Evolutionary conservation across 2,329 filamentous ascomycete genomes (phyloP), one percentile per base, ranked within the genome.

Genomic region (Lachnum nothofagi): DNA sequence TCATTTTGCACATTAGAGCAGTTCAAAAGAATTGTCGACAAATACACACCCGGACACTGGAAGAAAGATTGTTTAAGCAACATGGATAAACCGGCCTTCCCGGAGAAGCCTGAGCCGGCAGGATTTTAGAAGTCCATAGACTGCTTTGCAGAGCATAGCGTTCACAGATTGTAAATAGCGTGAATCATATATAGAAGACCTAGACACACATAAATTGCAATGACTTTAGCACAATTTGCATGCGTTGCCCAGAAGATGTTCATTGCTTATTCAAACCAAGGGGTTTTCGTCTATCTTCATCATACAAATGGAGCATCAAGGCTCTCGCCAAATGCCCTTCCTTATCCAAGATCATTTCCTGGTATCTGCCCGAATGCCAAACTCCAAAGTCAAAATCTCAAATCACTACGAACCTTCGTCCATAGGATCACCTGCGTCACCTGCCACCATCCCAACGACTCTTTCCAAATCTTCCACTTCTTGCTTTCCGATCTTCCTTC

Each of bases 21-120:
- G 19, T 98, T 98, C 75, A 97, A 97, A 69, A 74, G 80, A 44
- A 88, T 96, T 47, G 89, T 93, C 2, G 91, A 97, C 69, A 89
- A 88, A 62, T 94, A 87, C 64, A 93, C 88, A 1, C 93, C 93
- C 0, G 72, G 72, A 50, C 78, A 90, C 65, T 97, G 91, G 91
- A 80, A 78, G 62, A 64, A 68, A 16, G 80, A 79, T 45, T 88
- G 85, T 61, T 65, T 68, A 34, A 68, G 68, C 48, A 83, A 83
- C 57, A 58, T 85, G 33, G 79, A 79, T 38, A 50, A 37, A 4
- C 51, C 61, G 5, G 53, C 63, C 2, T 64, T 67, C 31, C 64
- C 63, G 9, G 52, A 57, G 23, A 58, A 55, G 8, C 51, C 51
- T 43, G 62, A 66, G 47, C 60, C 63, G 22, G 54, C 65, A n/a